These are phyloP conservation scores for Harringtonia aguacate DNA, from an alignment of 2,329 filamentous ascomycete genomes.

Conservation along the genomic window DNA sequence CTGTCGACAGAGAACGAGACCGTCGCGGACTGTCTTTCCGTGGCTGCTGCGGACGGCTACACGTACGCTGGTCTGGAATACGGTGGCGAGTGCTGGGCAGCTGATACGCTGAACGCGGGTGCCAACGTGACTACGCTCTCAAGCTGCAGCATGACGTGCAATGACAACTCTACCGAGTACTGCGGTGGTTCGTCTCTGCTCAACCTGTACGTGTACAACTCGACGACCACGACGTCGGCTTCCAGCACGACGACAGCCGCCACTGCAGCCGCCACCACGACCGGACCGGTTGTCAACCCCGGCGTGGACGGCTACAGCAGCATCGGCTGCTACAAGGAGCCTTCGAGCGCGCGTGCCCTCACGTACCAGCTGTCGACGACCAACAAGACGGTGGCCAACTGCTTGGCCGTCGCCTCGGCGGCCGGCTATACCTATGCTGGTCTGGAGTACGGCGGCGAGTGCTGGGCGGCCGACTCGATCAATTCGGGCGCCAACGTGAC, in stretches of 20 bases:
- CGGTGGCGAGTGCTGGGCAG: constrained; percentile 13
- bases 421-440: constrained; percentile 35
- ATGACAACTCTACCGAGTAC: constrained; percentile 11
- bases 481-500: constrained; percentile 10
- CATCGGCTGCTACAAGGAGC: constrained; percentile 24
- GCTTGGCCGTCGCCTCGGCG: not conserved
- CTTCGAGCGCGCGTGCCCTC: constrained; percentile 11
- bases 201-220: constrained; percentile 12
- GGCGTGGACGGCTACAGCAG: constrained; percentile 18
- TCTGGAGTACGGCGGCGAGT: constrained; percentile 39
- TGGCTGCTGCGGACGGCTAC: constrained; percentile 11
- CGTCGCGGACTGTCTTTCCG: constrained; percentile 15
- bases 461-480: constrained; percentile 11
- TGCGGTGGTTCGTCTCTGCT: constrained; percentile 11
- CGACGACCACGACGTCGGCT: not conserved
- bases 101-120: constrained; percentile 2
- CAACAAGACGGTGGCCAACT: constrained; percentile 16
- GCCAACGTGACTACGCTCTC: constrained; percentile 9
- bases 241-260: no score
- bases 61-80: constrained; percentile 23
- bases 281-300: constrained; percentile 21
- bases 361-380: constrained; percentile 5
- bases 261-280: not conserved
- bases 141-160: constrained; percentile 19
- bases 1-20: constrained; percentile 11